These are phyloP conservation scores for Agaricus blazei DNA, from an alignment of 768 basidiomycete species.

Conservation along the genomic window DNA sequence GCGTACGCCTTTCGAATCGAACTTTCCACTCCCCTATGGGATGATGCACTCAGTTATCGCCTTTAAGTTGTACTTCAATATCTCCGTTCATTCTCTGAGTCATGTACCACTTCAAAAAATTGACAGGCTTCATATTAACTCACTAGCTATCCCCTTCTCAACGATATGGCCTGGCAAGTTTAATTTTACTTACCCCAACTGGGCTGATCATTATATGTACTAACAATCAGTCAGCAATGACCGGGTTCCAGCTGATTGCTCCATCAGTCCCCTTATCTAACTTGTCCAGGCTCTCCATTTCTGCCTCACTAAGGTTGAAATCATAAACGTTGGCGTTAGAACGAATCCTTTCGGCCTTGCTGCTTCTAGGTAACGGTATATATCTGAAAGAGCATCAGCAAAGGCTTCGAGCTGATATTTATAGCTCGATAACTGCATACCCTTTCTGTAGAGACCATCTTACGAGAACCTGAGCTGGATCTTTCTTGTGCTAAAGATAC, in stretches of 20 bases:
- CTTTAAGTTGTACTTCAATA: too few species aligned
- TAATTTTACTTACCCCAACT: too few species aligned
- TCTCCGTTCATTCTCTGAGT: too few species aligned
- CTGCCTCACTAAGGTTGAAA: slow-evolving; percentile 62
- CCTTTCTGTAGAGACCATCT: slow-evolving; percentile 89
- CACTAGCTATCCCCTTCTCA: too few species aligned
- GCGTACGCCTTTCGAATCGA: too few species aligned
- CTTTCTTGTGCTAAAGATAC: slow-evolving; percentile 43
- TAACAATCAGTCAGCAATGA: slow-evolving; percentile 40
- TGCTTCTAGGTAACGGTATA: slow-evolving; percentile 80
- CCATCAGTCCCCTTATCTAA: slow-evolving; percentile 73
- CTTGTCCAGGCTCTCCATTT: slow-evolving; percentile 59
- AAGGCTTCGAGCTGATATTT: not conserved
- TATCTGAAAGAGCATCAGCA: slow-evolving; percentile 38
- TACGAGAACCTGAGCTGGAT: slow-evolving; percentile 76
- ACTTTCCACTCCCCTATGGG: too few species aligned
- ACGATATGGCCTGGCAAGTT: too few species aligned
- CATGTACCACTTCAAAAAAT: too few species aligned
- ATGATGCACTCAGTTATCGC: too few species aligned
- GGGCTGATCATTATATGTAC: too few species aligned
- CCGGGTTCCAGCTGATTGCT: slow-evolving; percentile 81
- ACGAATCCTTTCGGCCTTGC: slow-evolving; percentile 60
- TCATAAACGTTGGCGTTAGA: slow-evolving; percentile 74
- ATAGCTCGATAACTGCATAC: slow-evolving; percentile 30
- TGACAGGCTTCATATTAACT: too few species aligned